Conservation (phyloP, 306 rosid species). For the Quercus wislizeni region DNA sequence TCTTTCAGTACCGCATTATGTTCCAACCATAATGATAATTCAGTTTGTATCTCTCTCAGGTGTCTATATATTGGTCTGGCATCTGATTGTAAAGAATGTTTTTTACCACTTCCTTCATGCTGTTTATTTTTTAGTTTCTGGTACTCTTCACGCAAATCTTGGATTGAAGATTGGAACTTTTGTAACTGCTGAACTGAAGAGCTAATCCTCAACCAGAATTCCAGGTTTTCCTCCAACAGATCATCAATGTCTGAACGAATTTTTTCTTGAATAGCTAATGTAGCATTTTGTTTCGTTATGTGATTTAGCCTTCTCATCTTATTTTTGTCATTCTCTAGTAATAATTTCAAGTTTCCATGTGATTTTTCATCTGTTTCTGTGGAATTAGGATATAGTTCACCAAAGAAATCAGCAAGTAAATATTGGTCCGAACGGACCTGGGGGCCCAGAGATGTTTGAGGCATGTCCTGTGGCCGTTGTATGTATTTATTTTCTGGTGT, state of each 20-base stretch:
- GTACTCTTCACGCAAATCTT: slow-evolving; percentile 63
- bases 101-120: slow-evolving; percentile 32
- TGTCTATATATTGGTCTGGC: slow-evolving; percentile 64
- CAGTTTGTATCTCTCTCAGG: slow-evolving; percentile 78
- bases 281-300: slow-evolving; percentile 13
- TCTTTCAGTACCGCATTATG: slow-evolving; percentile 64
- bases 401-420: slow-evolving; percentile 13
- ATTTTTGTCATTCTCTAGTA: slow-evolving; percentile 1
- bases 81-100: slow-evolving; percentile 43
- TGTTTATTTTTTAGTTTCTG: slow-evolving; percentile 29
- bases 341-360: slow-evolving; percentile 15
- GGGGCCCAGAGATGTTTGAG: slow-evolving; percentile 19
- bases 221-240: slow-evolving; percentile 70
- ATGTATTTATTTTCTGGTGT: slow-evolving; percentile 43
- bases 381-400: slow-evolving; percentile 16
- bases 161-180: slow-evolving; percentile 60
- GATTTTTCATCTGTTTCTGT: slow-evolving; percentile 13
- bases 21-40: slow-evolving; percentile 75
- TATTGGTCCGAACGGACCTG: slow-evolving; percentile 24
- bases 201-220: slow-evolving; percentile 91
- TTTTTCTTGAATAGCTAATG: slow-evolving; percentile 54
- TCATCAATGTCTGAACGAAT: slow-evolving; percentile 60
- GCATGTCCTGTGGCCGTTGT: slow-evolving; percentile 40
- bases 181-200: slow-evolving; percentile 83
- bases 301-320: slow-evolving; percentile 19